phyloP scores from a whole-genome alignment of 169 alveolate genomes.

The Plasmodium coatneyi region DNA sequence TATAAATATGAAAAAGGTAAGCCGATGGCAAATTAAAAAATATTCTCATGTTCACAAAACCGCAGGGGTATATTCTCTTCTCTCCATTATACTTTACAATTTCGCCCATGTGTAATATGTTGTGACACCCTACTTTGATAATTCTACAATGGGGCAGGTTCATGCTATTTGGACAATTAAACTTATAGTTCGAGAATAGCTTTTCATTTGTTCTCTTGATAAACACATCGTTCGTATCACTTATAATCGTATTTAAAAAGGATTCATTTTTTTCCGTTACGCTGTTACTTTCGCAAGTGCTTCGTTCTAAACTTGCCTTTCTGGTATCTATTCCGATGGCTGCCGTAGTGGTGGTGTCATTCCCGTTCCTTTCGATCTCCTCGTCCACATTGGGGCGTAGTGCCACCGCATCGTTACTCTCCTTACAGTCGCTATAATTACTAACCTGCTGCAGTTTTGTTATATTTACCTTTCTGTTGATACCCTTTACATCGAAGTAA shows the following conservation, averaged over 20 bases:
- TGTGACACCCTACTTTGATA: slow-evolving; percentile 76
- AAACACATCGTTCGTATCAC: slow-evolving; percentile 35
- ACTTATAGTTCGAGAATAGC: slow-evolving; percentile 33
- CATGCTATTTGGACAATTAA: slow-evolving; percentile 20
- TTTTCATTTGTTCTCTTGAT: slow-evolving; percentile 45
- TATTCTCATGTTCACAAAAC: slow-evolving; percentile 78
- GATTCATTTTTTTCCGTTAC: slow-evolving; percentile 24
- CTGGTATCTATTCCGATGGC: slow-evolving; percentile 8
- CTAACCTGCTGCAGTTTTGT: slow-evolving; percentile 17
- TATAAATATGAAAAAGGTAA: slow-evolving; percentile 18
- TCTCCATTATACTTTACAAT: slow-evolving; percentile 76
- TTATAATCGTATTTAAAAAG: slow-evolving; percentile 28
- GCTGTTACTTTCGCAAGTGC: slow-evolving; percentile 25
- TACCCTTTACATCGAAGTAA: slow-evolving; percentile 29
- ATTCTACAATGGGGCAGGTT: slow-evolving; percentile 54
- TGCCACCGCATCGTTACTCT: not conserved
- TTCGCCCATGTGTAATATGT: slow-evolving; percentile 79
- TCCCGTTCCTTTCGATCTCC: slow-evolving; percentile 7
- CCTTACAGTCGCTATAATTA: not conserved
- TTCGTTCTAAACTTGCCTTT: slow-evolving; percentile 26
- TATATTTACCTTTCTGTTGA: slow-evolving; percentile 16
- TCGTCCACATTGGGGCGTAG: not conserved
- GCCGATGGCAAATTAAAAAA: slow-evolving; percentile 76
- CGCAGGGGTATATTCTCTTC: slow-evolving; percentile 77
- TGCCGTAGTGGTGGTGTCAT: slow-evolving; percentile 28